phyloP scores from a whole-genome alignment of 305 asterid species.

The Lippia alba region DNA sequence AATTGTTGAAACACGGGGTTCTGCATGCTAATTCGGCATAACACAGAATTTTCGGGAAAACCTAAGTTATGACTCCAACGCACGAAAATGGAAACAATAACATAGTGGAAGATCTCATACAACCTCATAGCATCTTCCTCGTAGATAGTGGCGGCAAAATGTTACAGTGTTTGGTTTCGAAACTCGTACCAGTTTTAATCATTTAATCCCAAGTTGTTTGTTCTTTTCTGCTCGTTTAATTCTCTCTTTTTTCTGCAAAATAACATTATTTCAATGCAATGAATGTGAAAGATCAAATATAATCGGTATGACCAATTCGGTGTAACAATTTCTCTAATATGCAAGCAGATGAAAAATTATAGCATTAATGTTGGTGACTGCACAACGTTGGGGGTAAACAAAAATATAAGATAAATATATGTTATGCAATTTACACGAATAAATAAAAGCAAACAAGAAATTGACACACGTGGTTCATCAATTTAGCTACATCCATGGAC shows the following conservation, averaged over 20 bases:
- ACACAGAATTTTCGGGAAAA: too few species aligned
- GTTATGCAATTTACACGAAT: too few species aligned
- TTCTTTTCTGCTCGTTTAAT: constrained; percentile 81
- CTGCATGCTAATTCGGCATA: too few species aligned
- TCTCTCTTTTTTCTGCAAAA: constrained; percentile 69
- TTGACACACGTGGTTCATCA: too few species aligned
- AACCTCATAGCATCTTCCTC: constrained; percentile 90
- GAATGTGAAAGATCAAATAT: constrained; percentile 21
- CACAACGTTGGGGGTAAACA: not conserved
- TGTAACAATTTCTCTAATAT: constrained; percentile 11
- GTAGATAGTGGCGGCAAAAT: constrained; percentile 78
- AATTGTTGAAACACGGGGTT: too few species aligned
- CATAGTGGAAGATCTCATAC: constrained; percentile 37
- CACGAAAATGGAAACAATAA: constrained; percentile 22
- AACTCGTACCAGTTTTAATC: constrained; percentile 75
- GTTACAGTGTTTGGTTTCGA: constrained; percentile 60
- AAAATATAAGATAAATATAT: constrained; percentile 7
- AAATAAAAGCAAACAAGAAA: too few species aligned
- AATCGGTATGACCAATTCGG: constrained; percentile 15
- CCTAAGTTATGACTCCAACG: constrained; percentile 23
- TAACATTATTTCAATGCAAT: constrained; percentile 19
- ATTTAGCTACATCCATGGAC: too few species aligned
- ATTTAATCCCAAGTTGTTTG: constrained; percentile 73
- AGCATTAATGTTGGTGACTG: constrained; percentile 13
- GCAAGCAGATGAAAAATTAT: constrained; percentile 1